Base-by-base conservation (phyloP, 148 eudicot genomes). In the Oxyria digyna region DNA sequence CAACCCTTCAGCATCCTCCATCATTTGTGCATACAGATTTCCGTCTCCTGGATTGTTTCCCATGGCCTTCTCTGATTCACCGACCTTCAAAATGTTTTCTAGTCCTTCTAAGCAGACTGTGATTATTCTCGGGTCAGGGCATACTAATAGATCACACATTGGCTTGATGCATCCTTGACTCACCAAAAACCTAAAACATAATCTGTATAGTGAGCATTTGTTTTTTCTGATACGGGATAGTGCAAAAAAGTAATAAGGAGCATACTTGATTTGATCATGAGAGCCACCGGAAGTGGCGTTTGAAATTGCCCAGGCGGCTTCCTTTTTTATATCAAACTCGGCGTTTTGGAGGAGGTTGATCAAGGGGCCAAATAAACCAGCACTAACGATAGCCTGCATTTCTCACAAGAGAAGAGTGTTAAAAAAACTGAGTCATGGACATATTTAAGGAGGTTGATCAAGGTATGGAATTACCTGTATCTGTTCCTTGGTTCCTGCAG, bases 241-340 rank as follows among this genome's bases (percentile, higher is more conserved):
- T 4, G 26, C 52, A 32, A 32, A 46, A 42, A 37, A 24, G 33
- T 10, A 14, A 11, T 11, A 32, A 12, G 4, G 65, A 54, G 55
- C 82, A 72, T 80, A 89, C 91, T 81, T 87, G 76, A 89, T 83
- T 76, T 89, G 96, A 10, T 89, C 96, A 62, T 75, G 77, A 68
- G 84, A 74, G 66, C 96, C 96, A 73, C 96, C 96, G 45, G 96
- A 86, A 14, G 91, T 89, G 37, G 96, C 91, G 74, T 89, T 89
- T 29, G 89, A 89, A 65, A 89, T 81, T 52, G 89, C 87, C 91
- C 96, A 89, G 69, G 96, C 96, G 69, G 96, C 89, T 77, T 87
- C 96, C 74, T 87, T 87, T 80, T 89, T 89, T 68, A 89, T 87
- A 74, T 89, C 86, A 74, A 89, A 89, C 74, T 89, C 96, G n/a